Conservation (phyloP, 768 basidiomycete species). For the Daedalea quercina region DNA sequence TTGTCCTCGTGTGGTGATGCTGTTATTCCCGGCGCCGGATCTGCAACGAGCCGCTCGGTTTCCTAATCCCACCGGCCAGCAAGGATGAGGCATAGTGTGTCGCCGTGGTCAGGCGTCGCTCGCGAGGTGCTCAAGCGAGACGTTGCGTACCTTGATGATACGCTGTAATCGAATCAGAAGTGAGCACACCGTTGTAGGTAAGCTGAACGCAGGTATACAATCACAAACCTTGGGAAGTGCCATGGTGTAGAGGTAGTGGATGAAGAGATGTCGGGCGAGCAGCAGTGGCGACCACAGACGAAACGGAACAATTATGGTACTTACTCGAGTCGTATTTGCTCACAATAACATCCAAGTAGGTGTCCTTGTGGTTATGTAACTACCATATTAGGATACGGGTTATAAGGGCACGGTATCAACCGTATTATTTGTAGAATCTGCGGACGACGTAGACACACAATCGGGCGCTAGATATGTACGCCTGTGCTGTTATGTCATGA, state of each 20-base stretch:
- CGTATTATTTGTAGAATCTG: too few relatives aligned
- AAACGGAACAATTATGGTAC: too few relatives aligned
- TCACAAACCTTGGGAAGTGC: background rate
- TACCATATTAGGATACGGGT: too few relatives aligned
- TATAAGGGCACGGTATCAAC: too few relatives aligned
- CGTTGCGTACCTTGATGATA: constrained; percentile 42
- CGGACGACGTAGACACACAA: too few relatives aligned
- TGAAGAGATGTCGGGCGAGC: background rate
- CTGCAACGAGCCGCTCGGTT: constrained; percentile 92
- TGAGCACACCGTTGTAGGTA: background rate
- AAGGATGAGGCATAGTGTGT: background rate
- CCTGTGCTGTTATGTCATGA: too few relatives aligned
- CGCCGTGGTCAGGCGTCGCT: constrained; percentile 13
- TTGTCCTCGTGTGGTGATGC: constrained; percentile 96
- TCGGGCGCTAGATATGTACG: too few relatives aligned
- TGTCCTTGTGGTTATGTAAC: too few relatives aligned
- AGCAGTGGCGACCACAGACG: background rate
- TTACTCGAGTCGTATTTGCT: too few relatives aligned
- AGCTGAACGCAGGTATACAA: background rate
- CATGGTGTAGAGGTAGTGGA: background rate
- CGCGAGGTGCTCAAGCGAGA: constrained; percentile 8
- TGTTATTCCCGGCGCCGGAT: constrained; percentile 97
- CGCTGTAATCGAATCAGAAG: constrained; percentile 24
- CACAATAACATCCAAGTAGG: too few relatives aligned
- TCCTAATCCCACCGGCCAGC: constrained; percentile 46